A percentile compares a stretch with the other conserved stretches of the same genome.
Evolutionary conservation across 2,329 filamentous ascomycete genomes (phyloP).

Genomic region (Penicillium sp.): DNA sequence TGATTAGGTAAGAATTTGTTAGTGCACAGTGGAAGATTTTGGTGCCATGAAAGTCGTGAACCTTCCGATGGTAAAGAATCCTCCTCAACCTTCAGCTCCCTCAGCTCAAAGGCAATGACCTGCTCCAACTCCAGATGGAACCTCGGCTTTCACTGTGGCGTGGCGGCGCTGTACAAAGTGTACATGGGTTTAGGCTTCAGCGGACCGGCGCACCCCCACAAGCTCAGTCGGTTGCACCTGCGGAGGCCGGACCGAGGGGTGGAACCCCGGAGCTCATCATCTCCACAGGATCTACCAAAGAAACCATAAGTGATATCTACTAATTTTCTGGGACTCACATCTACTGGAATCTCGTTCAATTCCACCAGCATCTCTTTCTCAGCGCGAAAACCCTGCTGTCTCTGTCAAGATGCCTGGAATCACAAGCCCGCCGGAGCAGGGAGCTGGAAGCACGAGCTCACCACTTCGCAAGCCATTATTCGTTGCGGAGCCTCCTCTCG

Average conservation of each 20-base stretch:
- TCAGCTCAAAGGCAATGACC: not conserved
- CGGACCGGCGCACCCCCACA: not conserved
- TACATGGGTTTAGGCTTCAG: not conserved
- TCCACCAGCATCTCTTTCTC: not conserved
- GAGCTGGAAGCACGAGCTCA: slow-evolving; percentile 8
- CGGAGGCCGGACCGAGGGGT: slow-evolving; percentile 6
- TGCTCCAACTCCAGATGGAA: not conserved
- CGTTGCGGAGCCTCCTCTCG: slow-evolving; percentile 20
- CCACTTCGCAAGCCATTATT: slow-evolving; percentile 18
- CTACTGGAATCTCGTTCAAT: not conserved
- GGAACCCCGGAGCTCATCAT: not conserved
- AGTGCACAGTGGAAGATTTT: no score
- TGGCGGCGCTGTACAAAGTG: not conserved
- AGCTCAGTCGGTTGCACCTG: no score
- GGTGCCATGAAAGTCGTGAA: no score
- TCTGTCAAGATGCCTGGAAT: not conserved
- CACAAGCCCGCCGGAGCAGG: not conserved
- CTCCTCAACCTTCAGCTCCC: not conserved
- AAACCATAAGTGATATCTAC: not conserved
- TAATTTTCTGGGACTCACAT: not conserved
- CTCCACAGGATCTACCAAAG: not conserved
- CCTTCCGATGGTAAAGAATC: not conserved
- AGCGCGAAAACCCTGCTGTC: not conserved
- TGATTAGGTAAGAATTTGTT: no score
- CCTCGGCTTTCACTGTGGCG: not conserved